Evolutionary conservation across 2,329 filamentous ascomycete species (phyloP), one percentile per base, ranked within the genome.

Genomic region (Ophiostoma piceae): DNA sequence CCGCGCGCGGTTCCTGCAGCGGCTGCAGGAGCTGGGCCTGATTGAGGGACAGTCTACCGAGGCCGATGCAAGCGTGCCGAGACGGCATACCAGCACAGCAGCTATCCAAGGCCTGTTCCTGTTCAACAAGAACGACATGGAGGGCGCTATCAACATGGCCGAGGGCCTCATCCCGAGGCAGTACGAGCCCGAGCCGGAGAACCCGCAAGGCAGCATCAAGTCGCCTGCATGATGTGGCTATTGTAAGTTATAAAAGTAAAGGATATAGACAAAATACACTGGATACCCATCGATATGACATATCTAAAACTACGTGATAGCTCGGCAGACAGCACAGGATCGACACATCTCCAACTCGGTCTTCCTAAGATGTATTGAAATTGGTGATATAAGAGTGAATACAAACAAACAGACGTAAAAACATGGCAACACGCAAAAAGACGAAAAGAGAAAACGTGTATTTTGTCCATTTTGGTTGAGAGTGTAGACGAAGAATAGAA

Each of bases 71-170:
- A 37, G 43, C 51, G 35, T 32, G 70, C 77, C 81, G 2, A 79
- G 81, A 57, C 82, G 82, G 66, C 82, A 81, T 71, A 91, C 92
- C 19, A 98, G 94, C 77, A 94, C 94, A 4, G 95, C 95, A 37
- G 92, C 93, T 29, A 88, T 99, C 39, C 95, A 99, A 79, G 95
- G 95, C 0, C 80, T 99, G 64, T 99, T 99, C 79, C 79, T 98
- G 78, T 96, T 96, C 78, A 96, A 98, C 80, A 99, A 99, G 81
- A 91, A 90, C 73, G 86, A 96, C 75, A 91, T 94, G 83, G 85
- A 93, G 74, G 93, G 94, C 1, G 94, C 94, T 16, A 94, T 98
- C 73, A 81, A 82, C 19, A 93, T 91, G 89, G 90, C 89, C 1
- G 88, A 91, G 72, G 87, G 85, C 1, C 80, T 92, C 71, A 84